Conservation (phyloP, 1,284 basidiomycete species). For the Ustilago curta region DNA sequence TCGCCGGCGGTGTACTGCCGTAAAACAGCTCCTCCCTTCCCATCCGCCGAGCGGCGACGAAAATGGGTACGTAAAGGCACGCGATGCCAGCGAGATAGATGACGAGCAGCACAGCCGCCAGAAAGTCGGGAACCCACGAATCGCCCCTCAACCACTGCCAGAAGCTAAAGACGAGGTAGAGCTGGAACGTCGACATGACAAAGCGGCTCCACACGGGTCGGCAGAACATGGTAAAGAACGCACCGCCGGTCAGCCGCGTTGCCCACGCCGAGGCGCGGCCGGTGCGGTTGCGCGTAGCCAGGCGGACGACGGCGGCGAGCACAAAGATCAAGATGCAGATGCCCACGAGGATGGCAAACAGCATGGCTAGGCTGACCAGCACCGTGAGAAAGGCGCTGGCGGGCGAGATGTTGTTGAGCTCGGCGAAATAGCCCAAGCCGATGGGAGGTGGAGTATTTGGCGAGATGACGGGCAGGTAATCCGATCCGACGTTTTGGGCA, state of each 20-base stretch:
- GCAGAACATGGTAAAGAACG: slow-evolving; percentile 47
- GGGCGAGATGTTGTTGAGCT: slow-evolving; percentile 60
- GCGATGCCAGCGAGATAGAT: slow-evolving; percentile 43
- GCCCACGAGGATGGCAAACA: slow-evolving; percentile 51
- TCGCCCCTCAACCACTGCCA: slow-evolving; percentile 64
- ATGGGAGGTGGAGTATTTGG: slow-evolving; percentile 35
- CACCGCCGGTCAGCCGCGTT: slow-evolving; percentile 16
- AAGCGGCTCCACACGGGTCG: slow-evolving; percentile 38
- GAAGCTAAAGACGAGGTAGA: slow-evolving; percentile 61
- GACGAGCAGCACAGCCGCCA: slow-evolving; percentile 56
- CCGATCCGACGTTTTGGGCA: slow-evolving; percentile 18
- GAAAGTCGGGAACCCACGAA: slow-evolving; percentile 63
- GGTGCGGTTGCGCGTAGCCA: slow-evolving; percentile 14
- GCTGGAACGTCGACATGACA: slow-evolving; percentile 38
- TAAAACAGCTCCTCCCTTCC: slow-evolving; percentile 54
- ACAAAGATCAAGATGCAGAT: slow-evolving; percentile 38
- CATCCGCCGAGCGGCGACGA: slow-evolving; percentile 36
- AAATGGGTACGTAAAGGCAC: slow-evolving; percentile 53
- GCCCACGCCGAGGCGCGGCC: slow-evolving; percentile 38
- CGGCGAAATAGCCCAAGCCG: slow-evolving; percentile 58
- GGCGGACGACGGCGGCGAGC: slow-evolving; percentile 39
- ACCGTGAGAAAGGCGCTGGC: slow-evolving; percentile 64
- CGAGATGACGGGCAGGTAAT: slow-evolving; percentile 51
- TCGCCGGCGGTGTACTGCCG: slow-evolving; percentile 44
- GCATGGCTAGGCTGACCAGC: slow-evolving; percentile 58